phyloP scores from a whole-genome alignment of 108 stramenopile species.

The Chaetoceros tenuissimus region DNA sequence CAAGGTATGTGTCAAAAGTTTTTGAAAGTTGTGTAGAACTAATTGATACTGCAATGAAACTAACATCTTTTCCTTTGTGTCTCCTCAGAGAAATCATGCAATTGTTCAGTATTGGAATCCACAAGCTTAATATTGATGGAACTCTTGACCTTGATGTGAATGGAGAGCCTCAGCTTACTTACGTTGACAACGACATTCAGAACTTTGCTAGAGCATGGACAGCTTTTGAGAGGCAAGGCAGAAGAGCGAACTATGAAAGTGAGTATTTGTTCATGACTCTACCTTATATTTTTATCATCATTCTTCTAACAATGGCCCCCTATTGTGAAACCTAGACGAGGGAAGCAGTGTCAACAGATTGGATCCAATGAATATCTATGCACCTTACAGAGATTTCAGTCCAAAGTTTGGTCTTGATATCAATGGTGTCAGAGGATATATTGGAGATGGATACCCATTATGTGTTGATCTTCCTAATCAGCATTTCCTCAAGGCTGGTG shows the following conservation, averaged over 20 bases:
- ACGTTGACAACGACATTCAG: constrained; percentile 67
- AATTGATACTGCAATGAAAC: not conserved
- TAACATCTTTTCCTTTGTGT: constrained; percentile 1
- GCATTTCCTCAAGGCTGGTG: constrained; percentile 20
- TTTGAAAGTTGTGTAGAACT: too few relatives aligned
- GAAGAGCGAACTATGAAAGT: constrained; percentile 4
- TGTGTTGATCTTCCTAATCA: constrained; percentile 21
- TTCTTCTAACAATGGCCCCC: too few relatives aligned
- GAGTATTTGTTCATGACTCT: constrained; percentile 2
- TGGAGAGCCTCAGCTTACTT: constrained; percentile 31
- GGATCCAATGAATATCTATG: constrained; percentile 37
- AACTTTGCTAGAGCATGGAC: constrained; percentile 47
- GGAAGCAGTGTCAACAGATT: constrained; percentile 14
- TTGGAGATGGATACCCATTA: constrained; percentile 25
- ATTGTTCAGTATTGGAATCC: constrained; percentile 59
- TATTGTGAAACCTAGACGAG: constrained; percentile 19
- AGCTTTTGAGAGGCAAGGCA: constrained; percentile 5
- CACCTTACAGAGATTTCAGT: constrained; percentile 34
- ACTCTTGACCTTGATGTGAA: constrained; percentile 25
- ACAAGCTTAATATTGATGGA: constrained; percentile 53
- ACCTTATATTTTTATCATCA: too few relatives aligned
- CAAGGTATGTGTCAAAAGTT: too few relatives aligned
- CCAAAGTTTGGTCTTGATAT: constrained; percentile 28
- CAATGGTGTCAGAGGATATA: too few relatives aligned
- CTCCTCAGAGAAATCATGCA: constrained; percentile 55